Evolutionary conservation across 345 rosid species (phyloP), one percentile per base, ranked within the genome.

Genomic region (Moricandia moricandioides): DNA sequence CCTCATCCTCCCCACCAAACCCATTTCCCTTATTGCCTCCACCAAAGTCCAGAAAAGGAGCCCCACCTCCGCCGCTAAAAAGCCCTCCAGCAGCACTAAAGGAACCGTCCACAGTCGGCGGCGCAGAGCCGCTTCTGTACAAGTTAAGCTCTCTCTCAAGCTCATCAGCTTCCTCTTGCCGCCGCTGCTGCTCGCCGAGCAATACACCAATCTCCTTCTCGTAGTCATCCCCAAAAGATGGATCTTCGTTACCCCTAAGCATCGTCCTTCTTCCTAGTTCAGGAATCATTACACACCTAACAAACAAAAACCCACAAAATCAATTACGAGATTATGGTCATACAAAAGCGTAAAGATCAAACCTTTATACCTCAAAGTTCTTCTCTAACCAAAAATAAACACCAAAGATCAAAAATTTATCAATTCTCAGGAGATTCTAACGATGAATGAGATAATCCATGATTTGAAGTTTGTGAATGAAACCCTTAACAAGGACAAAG

Each of bases 51-150:
- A 55, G 11, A 40, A 75, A 52, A 64, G 72, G 81, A 17, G 52
- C 49, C n/a, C 79, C 70, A 39, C 70, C 75, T 45, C 77, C 76
- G 1, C 72, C 84, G 66, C 76, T 84, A 63, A 87, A 83, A 64
- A 91, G 54, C 5, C 93, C 96, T 63, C 92, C 97, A 30, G 87
- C 80, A 4, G 98, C 89, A 74, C 52, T 83, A 62, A 86, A 67
- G 33, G 98, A 85, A 17, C 98, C 98, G 67, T 93, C 97, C 13
- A 93, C 91, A 1, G 96, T 89, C 11, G 98, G 98, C 0, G 98
- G 98, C 12, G 98, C 97, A 12, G 98, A 93, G 75, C 97, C 98
- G 78, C 97, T 91, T 77, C 98, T 70, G 73, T 79, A 87, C 64
- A 89, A 77, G 68, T 79, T 85, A 69, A 86, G 88, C 58, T 89